Evolutionary conservation across 129 eudicot species (phyloP), one percentile per base, ranked within the genome.

Genomic region (Pulicaria dysenterica): DNA sequence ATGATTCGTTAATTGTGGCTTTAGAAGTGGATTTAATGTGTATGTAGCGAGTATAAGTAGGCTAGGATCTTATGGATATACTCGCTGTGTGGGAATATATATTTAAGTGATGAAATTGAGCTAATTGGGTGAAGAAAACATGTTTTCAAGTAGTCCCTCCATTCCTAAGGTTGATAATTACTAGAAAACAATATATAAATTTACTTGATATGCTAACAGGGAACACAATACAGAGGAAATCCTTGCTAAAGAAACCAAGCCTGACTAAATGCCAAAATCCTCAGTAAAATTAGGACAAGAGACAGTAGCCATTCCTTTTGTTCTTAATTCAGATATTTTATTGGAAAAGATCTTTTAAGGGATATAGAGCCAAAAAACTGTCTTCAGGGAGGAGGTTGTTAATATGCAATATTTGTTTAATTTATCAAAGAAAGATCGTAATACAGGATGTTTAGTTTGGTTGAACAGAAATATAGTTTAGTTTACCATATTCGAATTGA

Each of bases 321-420:
- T 40, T 61, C 62, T 42, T 73, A 31, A 3, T 39, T 73, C 13
- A 48, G 31, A 42, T 19, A 43, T 47, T 10, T 48, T 47, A 73
- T 61, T n/a, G 54, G 72, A 41, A 50, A 73, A 51, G 54, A 74
- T 74, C 48, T 19, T 8, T 57, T 8, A 41, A 62, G 59, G 45
- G 77, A 58, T 45, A 45, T 72, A 72, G 58, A 31, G 68, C 45
- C 69, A 59, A 72, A 58, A 60, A 72, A 72, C 12, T 45, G 69
- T 58, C 45, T 6, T 31, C 40, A 60, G 36, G 12, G 40, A 13
- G n/a, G 1, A 7, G 37, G 48, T 5, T 73, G 17, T 46, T 1
- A 16, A 62, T 15, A 13, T 60, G 51, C 48, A 73, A 15, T 72
- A 38, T 59, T 47, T 59, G 5, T 61, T 16, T 37, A 48, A 16